Percentiles rank a stretch among this genome's conserved stretches.
These are phyloP conservation scores for Boletus patriciae DNA, from an alignment of 768 basidiomycete genomes.

Conservation along the genomic window DNA sequence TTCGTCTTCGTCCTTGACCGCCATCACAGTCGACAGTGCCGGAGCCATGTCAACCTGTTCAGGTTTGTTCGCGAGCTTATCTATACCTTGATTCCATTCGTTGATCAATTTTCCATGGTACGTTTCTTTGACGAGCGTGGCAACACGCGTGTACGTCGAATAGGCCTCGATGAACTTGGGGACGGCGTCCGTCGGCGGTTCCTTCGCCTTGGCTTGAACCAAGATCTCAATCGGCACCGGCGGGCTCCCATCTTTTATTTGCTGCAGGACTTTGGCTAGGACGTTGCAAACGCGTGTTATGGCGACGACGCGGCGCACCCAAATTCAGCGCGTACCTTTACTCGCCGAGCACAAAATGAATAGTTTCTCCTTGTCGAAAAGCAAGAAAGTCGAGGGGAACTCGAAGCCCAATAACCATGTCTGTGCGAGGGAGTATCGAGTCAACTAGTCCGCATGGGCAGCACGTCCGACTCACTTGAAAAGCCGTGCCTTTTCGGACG, in stretches of 20 bases:
- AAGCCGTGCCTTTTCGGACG: slow-evolving; percentile 86
- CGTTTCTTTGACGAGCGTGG: slow-evolving; percentile 77
- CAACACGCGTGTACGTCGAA: slow-evolving; percentile 63
- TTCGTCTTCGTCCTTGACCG: slow-evolving; percentile 90
- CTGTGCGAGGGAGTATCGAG: slow-evolving; percentile 40
- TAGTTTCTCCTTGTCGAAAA: slow-evolving; percentile 78
- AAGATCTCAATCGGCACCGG: slow-evolving; percentile 72
- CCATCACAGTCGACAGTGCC: slow-evolving; percentile 75
- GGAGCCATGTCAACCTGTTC: slow-evolving; percentile 78
- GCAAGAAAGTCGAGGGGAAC: slow-evolving; percentile 89
- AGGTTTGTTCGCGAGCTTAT: slow-evolving; percentile 56
- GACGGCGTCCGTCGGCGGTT: slow-evolving; percentile 70
- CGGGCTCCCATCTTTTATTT: slow-evolving; percentile 60
- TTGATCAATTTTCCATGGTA: slow-evolving; percentile 82
- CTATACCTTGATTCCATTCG: slow-evolving; percentile 78
- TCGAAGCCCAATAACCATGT: slow-evolving; percentile 98
- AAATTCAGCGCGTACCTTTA: slow-evolving; percentile 59
- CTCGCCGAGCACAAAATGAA: slow-evolving; percentile 82
- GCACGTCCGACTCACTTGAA: slow-evolving; percentile 62
- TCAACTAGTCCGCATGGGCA: neutral
- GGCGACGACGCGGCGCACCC: slow-evolving; percentile 5
- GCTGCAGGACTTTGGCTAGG: slow-evolving; percentile 81
- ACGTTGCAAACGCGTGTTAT: slow-evolving; percentile 12
- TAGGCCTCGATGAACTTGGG: slow-evolving; percentile 66
- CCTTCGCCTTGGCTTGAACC: slow-evolving; percentile 78